A percentile compares a stretch with the other conserved stretches of the same genome.
Conservation (phyloP, 768 basidiomycete species). For the Nidula microcarpa region DNA sequence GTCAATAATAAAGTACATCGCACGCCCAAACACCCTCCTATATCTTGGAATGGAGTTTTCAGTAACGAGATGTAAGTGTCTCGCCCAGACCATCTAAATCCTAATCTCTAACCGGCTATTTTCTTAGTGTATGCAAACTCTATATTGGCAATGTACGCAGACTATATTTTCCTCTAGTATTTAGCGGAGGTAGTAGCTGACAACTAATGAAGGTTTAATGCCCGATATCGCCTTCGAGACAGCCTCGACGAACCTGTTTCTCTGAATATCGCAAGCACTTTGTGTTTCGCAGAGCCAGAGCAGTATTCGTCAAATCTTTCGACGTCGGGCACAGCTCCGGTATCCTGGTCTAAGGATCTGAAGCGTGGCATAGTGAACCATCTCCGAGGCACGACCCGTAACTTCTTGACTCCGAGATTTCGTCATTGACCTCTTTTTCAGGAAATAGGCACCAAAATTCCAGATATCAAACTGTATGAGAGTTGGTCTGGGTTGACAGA, state of each 20-base stretch:
- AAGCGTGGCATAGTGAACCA: no score
- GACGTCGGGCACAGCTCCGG: neutral
- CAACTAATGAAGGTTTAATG: conserved; percentile 14
- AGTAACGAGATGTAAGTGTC: conserved; percentile 21
- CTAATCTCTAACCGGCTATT: neutral
- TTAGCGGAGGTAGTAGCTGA: neutral
- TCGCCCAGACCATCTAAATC: conserved; percentile 12
- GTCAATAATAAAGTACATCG: conserved; percentile 18
- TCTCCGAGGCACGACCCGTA: no score
- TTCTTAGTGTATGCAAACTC: conserved; percentile 15
- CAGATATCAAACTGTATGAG: no score
- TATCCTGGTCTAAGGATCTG: no score
- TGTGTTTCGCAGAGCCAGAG: neutral
- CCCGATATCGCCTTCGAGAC: conserved; percentile 14
- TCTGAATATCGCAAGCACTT: neutral
- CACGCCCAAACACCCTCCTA: conserved; percentile 19
- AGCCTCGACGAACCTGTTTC: conserved; percentile 5
- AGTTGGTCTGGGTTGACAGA: no score
- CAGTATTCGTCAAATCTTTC: neutral
- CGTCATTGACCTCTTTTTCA: no score
- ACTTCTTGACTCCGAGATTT: no score
- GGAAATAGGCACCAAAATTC: no score
- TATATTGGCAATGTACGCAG: conserved; percentile 13
- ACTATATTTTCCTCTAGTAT: neutral
- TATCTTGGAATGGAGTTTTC: conserved; percentile 27